These are phyloP conservation scores for Boletellus ananas DNA, from an alignment of 768 basidiomycete species.

Conservation along the genomic window DNA sequence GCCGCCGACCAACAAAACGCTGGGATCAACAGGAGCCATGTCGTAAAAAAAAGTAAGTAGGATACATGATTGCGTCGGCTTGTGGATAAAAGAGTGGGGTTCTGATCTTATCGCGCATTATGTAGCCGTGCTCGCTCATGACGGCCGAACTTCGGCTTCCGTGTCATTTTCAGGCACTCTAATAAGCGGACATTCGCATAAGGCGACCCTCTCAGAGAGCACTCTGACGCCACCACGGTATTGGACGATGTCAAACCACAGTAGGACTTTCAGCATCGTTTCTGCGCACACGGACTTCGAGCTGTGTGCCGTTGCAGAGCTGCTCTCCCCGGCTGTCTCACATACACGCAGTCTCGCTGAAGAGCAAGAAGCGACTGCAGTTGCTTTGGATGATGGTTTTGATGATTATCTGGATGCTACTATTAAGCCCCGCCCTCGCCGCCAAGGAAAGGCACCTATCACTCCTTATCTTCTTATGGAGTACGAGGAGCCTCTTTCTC, in stretches of 20 bases:
- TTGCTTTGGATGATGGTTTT: conserved; percentile 25
- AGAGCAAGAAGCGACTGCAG: conserved; percentile 22
- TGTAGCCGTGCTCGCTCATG: conserved; percentile 21
- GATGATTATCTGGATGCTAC: conserved; percentile 30
- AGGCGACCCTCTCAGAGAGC: conserved; percentile 20
- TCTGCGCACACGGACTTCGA: conserved; percentile 49
- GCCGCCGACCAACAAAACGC: conserved; percentile 28
- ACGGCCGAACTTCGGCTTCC: conserved; percentile 16
- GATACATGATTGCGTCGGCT: conserved; percentile 8
- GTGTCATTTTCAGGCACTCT: conserved; percentile 11
- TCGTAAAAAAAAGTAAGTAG: conserved; percentile 28
- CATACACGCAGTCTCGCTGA: conserved; percentile 21
- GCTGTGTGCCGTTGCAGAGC: conserved; percentile 47
- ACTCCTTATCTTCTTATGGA: conserved; percentile 29
- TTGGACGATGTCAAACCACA: conserved; percentile 24
- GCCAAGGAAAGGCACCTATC: conserved; percentile 5
- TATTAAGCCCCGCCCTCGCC: conserved; percentile 11
- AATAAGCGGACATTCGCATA: conserved; percentile 19
- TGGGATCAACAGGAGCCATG: conserved; percentile 18
- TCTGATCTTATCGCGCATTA: conserved; percentile 22
- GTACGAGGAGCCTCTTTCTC: conserved; percentile 30
- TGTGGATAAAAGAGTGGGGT: conserved; percentile 22
- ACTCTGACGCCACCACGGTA: conserved; percentile 22
- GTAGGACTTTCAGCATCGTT: conserved; percentile 39
- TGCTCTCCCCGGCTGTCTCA: conserved; percentile 37